These are phyloP conservation scores for Cadophora luteo-olivacea DNA, from an alignment of 2,329 filamentous ascomycete species.

Conservation along the genomic window DNA sequence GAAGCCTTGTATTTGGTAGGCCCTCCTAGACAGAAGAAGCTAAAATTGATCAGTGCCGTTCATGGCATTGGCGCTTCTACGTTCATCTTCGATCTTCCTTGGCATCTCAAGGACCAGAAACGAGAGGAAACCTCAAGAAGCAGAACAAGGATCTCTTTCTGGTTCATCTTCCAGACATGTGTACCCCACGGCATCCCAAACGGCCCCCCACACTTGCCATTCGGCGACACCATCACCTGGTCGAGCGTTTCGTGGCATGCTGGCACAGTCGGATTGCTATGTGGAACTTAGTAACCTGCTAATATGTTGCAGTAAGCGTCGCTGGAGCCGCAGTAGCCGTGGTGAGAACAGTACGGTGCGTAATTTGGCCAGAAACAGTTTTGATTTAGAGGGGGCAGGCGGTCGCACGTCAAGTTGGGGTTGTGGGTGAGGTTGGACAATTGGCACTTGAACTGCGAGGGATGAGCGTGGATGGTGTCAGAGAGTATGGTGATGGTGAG, in stretches of 20 bases:
- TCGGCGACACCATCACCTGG: not conserved
- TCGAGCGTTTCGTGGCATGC: not conserved
- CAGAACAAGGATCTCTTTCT: conserved; percentile 10
- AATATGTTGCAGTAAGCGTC: conserved; percentile 6
- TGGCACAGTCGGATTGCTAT: not conserved
- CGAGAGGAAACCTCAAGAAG: not conserved
- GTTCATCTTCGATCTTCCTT: not conserved
- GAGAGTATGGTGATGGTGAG: not conserved
- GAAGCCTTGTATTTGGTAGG: too few relatives aligned
- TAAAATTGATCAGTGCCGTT: too few relatives aligned
- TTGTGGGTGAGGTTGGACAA: too few relatives aligned
- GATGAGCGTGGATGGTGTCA: not conserved
- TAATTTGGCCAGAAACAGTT: not conserved
- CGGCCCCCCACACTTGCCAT: not conserved
- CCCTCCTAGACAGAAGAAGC: too few relatives aligned
- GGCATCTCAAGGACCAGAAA: not conserved
- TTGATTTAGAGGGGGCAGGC: not conserved
- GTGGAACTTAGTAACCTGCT: not conserved
- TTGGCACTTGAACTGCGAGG: not conserved
- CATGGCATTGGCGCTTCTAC: too few relatives aligned
- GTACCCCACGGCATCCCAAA: conserved; percentile 4
- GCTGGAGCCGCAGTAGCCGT: not conserved
- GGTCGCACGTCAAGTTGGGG: conserved; percentile 1
- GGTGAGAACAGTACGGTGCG: not conserved
- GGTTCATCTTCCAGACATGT: not conserved